Evolutionary conservation across 2,329 filamentous ascomycete genomes (phyloP), one percentile per base, ranked within the genome.

Genomic region (Metarhizium brunneum): DNA sequence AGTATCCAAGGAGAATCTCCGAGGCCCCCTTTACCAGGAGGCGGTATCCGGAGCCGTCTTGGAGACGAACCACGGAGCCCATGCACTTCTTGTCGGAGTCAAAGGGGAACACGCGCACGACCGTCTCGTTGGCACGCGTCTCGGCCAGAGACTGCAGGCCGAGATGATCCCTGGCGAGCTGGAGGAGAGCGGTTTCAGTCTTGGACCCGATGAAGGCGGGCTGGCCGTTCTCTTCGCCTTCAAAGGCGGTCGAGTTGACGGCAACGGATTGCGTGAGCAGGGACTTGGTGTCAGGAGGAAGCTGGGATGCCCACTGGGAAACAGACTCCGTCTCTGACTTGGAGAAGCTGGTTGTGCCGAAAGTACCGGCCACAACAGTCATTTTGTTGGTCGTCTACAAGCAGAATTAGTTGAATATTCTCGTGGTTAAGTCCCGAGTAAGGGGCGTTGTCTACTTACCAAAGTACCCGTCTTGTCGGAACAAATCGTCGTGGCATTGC

Each of bases 401-500:
- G 36, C 38, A 16, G 20, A 53, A 6, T 8, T 11, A 11, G 10
- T 35, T 11, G 10, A 11, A 35, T 6, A 35, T 35, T 1, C 32
- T 35, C 1, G 7, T 8, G 10, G 32, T 11, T 11, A 7, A 2
- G 7, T 35, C 13, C 35, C 35, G 16, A 38, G 18, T 3, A 25
- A 40, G 6, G 20, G 47, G 25, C 25, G 25, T 25, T 25, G 3
- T 25, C 25, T 11, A 45, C 55, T 43, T 54, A 59, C 59, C 42
- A 72, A 59, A 20, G 69, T 72, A 18, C 70, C 70, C 2, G 69
- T 72, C 59, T 72, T 71, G 55, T 90, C 88, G 2, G 87, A 91
- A 71, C 88, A 92, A 51, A 92, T 85, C 0, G 86, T 87, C 1
- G 83, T 85, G 2, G 82, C 83, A 62, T 87, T 87, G 2, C 85